phyloP scores from a whole-genome alignment of 352 stramenopile species.

The Achlya hypogyna region DNA sequence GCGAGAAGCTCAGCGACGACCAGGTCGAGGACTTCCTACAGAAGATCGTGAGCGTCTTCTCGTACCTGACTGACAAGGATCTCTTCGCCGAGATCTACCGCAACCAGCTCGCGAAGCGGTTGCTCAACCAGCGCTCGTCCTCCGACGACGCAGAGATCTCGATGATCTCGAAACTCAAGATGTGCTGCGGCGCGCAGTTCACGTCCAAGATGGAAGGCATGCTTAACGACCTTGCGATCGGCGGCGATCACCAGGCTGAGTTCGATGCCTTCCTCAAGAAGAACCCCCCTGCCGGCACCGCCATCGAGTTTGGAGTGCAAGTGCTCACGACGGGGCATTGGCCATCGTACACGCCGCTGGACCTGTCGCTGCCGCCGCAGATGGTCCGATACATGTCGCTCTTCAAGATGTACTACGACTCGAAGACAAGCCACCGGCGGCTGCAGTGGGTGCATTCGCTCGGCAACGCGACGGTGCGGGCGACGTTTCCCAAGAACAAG shows the following conservation, averaged over 20 bases:
- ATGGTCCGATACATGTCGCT: conserved; percentile 94
- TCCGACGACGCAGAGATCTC: conserved; percentile 96
- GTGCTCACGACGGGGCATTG: conserved; percentile 98
- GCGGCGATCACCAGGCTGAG: conserved; percentile 93
- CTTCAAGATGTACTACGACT: conserved; percentile 94
- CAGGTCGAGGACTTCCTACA: conserved; percentile 96
- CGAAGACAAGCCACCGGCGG: conserved; percentile 90
- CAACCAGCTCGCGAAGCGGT: conserved; percentile 97
- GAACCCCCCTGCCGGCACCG: conserved; percentile 36
- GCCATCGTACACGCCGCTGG: conserved; percentile 96
- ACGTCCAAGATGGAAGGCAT: conserved; percentile 99
- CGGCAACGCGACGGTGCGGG: conserved; percentile 90
- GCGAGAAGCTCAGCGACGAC: conserved; percentile 96
- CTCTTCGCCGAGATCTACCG: conserved; percentile 98
- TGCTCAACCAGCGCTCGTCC: conserved; percentile 97
- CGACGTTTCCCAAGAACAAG: conserved; percentile 80
- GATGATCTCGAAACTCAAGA: conserved; percentile 99
- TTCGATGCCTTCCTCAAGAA: conserved; percentile 92
- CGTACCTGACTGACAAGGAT: conserved; percentile 99
- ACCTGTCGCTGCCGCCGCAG: conserved; percentile 90
- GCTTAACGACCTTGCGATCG: conserved; percentile 98
- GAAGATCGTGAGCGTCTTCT: conserved; percentile 98
- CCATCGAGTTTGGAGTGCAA: conserved; percentile 94
- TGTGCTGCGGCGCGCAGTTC: conserved; percentile 98
- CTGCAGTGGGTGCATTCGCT: conserved; percentile 96